Conservation (phyloP, 2,329 filamentous ascomycete species). For the Cercospora nicotianae region DNA sequence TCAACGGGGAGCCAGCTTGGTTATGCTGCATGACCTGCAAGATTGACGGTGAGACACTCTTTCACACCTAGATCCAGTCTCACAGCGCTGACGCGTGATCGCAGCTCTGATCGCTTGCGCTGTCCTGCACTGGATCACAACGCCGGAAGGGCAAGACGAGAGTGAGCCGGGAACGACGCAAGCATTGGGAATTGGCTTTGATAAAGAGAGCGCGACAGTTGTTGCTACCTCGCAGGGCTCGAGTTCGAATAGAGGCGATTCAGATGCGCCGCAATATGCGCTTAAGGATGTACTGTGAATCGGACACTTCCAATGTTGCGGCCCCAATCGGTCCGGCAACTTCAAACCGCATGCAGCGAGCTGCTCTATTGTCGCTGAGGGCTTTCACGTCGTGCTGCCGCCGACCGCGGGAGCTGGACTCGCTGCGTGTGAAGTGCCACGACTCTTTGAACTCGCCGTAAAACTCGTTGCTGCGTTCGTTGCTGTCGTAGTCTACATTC, state of each 20-base stretch:
- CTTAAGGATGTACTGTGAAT: conserved; percentile 6
- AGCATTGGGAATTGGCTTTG: conserved; percentile 21
- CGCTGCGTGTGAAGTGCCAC: not conserved
- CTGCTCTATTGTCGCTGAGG: not conserved
- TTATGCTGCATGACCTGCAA: conserved; percentile 29
- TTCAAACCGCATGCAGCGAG: not conserved
- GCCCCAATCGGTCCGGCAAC: too few species aligned
- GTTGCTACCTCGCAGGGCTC: conserved; percentile 2
- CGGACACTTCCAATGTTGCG: not conserved
- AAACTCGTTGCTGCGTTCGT: not conserved
- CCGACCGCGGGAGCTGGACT: not conserved
- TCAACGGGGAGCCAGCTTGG: conserved; percentile 28
- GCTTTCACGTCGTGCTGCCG: not conserved
- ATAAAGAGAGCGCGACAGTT: conserved; percentile 18
- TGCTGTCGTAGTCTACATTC: not conserved
- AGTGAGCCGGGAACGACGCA: conserved; percentile 18
- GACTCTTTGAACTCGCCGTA: not conserved
- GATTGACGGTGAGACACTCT: conserved; percentile 20
- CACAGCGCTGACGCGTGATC: conserved; percentile 2
- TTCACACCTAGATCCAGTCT: too few species aligned
- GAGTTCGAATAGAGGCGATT: not conserved
- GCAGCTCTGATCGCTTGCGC: conserved; percentile 21
- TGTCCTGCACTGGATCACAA: conserved; percentile 25
- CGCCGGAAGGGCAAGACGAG: conserved; percentile 13
- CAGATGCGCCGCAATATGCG: not conserved